These are phyloP conservation scores for Mycena maculata DNA, from an alignment of 768 basidiomycete genomes.

Conservation along the genomic window DNA sequence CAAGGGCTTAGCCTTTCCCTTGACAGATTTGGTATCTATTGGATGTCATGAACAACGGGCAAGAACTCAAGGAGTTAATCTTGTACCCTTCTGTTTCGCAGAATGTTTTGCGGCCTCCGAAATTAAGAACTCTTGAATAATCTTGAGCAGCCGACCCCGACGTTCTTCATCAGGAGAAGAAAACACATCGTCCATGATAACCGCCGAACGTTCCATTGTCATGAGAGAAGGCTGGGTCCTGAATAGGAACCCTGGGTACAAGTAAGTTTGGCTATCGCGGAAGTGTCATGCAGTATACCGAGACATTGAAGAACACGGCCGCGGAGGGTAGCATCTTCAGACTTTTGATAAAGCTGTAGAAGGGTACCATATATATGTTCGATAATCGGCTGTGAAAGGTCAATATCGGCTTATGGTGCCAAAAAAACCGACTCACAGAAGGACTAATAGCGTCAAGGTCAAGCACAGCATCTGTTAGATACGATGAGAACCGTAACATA, in stretches of 20 bases:
- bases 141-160: slow-evolving; percentile 80
- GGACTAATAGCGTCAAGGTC: slow-evolving; percentile 69
- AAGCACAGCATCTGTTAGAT: slow-evolving; percentile 57
- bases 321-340: slow-evolving; percentile 66
- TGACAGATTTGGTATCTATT: slow-evolving; percentile 50
- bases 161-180: slow-evolving; percentile 76
- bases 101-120: slow-evolving; percentile 86
- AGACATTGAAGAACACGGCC: slow-evolving; percentile 87
- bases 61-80: neutral
- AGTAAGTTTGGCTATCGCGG: neutral
- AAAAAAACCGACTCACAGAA: slow-evolving; percentile 49
- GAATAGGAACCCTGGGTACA: slow-evolving; percentile 82
- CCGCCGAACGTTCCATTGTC: slow-evolving; percentile 80
- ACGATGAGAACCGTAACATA: neutral
- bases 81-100: slow-evolving; percentile 73
- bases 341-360: slow-evolving; percentile 77
- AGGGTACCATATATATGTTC: slow-evolving; percentile 85
- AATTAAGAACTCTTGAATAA: slow-evolving; percentile 91
- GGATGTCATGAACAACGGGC: neutral
- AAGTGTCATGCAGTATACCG: slow-evolving; percentile 57
- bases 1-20: slow-evolving; percentile 54
- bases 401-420: neutral
- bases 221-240: slow-evolving; percentile 92
- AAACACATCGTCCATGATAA: slow-evolving; percentile 93
- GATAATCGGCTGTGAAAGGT: slow-evolving; percentile 71